Conservation (phyloP, 768 basidiomycete genomes). For the Podaxis sp. region DNA sequence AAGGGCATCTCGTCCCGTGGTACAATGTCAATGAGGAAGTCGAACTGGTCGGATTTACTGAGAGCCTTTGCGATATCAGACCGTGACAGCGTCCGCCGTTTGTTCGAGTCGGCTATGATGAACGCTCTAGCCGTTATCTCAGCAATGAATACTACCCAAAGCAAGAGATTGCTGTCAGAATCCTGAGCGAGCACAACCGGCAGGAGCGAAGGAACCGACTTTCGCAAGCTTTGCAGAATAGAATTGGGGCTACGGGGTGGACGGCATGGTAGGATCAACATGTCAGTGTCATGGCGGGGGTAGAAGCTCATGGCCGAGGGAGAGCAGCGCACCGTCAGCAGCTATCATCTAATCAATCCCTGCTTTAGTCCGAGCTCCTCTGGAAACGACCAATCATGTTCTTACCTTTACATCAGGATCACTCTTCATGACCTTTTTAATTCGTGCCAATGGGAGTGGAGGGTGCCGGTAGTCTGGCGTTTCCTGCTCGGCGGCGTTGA, state of each 20-base stretch:
- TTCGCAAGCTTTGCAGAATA: constrained; percentile 98
- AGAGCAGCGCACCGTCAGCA: constrained; percentile 70
- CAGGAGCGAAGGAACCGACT: constrained; percentile 53
- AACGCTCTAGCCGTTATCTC: constrained; percentile 96
- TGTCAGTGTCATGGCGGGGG: not conserved
- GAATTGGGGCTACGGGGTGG: constrained; percentile 68
- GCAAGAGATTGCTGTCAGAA: not conserved
- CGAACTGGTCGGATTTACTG: constrained; percentile 92
- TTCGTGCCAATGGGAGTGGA: constrained; percentile 88
- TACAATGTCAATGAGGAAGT: constrained; percentile 95
- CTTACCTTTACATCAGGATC: constrained; percentile 94
- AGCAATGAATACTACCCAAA: constrained; percentile 82
- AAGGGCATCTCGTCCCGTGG: constrained; percentile 74
- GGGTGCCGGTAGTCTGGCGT: constrained; percentile 87
- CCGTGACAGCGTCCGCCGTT: constrained; percentile 91
- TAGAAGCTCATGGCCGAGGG: constrained; percentile 19
- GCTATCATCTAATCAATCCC: constrained; percentile 82
- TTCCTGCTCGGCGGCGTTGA: constrained; percentile 84
- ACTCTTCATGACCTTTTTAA: constrained; percentile 99
- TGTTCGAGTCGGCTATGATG: constrained; percentile 93
- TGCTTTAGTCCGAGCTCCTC: constrained; percentile 7
- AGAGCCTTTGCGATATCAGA: constrained; percentile 93
- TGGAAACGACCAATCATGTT: constrained; percentile 16
- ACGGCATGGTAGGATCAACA: not conserved
- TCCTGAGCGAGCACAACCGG: not conserved